A percentile compares a stretch with the other conserved stretches of the same genome.
These are phyloP conservation scores for Eucommia ulmoides DNA, from an alignment of 257 asterid species.

Conservation along the genomic window DNA sequence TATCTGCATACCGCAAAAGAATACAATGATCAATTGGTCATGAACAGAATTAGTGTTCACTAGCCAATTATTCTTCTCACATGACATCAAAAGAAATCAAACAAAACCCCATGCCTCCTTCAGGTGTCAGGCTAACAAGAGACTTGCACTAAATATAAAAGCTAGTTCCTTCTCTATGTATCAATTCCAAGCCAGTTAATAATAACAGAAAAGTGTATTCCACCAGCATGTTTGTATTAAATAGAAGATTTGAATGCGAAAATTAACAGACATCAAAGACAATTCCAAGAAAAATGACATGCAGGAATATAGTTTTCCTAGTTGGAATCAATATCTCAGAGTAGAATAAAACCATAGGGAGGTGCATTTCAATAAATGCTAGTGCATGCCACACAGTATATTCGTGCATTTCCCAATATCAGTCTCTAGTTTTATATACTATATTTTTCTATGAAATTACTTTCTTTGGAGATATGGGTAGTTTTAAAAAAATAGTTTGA, in stretches of 20 bases:
- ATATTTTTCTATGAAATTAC: too few species aligned
- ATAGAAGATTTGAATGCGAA: neutral
- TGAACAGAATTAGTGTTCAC: neutral
- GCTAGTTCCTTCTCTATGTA: neutral
- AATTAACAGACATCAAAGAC: neutral
- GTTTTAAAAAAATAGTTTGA: too few species aligned
- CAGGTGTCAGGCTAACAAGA: too few species aligned
- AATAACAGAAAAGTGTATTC: neutral
- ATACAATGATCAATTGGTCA: constrained; percentile 1
- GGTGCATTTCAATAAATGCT: constrained; percentile 3
- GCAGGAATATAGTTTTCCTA: too few species aligned
- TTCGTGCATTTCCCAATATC: too few species aligned
- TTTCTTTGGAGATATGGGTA: too few species aligned
- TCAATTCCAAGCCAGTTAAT: neutral
- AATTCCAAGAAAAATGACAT: neutral
- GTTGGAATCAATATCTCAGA: too few species aligned
- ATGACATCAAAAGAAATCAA: neutral
- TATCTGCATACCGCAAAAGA: constrained; percentile 47
- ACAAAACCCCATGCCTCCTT: neutral
- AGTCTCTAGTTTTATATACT: too few species aligned
- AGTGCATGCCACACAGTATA: too few species aligned
- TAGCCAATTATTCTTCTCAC: neutral
- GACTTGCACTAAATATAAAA: neutral
- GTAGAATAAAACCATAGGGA: too few species aligned
- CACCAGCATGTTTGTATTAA: constrained; percentile 8